phyloP scores from a whole-genome alignment of 768 basidiomycete species.

The Hygrophorus pudorinus region DNA sequence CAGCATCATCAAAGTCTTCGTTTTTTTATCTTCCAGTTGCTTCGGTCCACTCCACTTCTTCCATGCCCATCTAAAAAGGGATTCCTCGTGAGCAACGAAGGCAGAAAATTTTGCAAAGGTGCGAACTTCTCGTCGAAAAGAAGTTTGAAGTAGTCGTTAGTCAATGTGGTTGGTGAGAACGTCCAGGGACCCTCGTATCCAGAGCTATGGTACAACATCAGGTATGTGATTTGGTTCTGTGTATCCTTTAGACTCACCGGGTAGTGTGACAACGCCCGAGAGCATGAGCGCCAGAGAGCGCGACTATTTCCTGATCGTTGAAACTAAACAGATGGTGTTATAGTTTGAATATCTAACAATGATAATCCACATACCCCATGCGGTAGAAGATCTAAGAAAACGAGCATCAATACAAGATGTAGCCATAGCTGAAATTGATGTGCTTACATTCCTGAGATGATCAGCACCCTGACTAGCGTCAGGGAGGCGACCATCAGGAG shows the following conservation, averaged over 20 bases:
- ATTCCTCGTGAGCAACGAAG: too few species aligned
- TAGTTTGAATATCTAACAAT: neutral
- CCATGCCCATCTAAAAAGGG: slow-evolving; percentile 69
- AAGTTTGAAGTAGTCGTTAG: slow-evolving; percentile 81
- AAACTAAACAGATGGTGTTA: slow-evolving; percentile 32
- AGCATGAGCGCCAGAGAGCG: slow-evolving; percentile 89
- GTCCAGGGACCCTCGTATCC: slow-evolving; percentile 93
- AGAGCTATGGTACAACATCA: slow-evolving; percentile 28
- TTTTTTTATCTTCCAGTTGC: slow-evolving; percentile 90
- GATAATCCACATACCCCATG: slow-evolving; percentile 50
- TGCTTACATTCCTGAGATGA: slow-evolving; percentile 69
- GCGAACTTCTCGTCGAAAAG: slow-evolving; percentile 72
- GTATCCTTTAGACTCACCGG: slow-evolving; percentile 32
- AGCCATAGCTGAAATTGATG: neutral
- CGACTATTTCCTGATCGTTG: slow-evolving; percentile 96
- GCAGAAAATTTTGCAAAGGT: too few species aligned
- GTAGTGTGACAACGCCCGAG: slow-evolving; percentile 90
- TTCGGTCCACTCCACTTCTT: slow-evolving; percentile 91
- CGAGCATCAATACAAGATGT: slow-evolving; percentile 4
- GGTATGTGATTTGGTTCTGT: neutral
- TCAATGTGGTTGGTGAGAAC: slow-evolving; percentile 82
- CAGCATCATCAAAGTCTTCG: slow-evolving; percentile 88
- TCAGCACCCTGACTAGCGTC: slow-evolving; percentile 77
- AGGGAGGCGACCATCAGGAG: slow-evolving; percentile 85
- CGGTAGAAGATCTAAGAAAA: slow-evolving; percentile 67